phyloP scores from a whole-genome alignment of 768 basidiomycete species.

The Rhodosporidiobolus odoratus region DNA sequence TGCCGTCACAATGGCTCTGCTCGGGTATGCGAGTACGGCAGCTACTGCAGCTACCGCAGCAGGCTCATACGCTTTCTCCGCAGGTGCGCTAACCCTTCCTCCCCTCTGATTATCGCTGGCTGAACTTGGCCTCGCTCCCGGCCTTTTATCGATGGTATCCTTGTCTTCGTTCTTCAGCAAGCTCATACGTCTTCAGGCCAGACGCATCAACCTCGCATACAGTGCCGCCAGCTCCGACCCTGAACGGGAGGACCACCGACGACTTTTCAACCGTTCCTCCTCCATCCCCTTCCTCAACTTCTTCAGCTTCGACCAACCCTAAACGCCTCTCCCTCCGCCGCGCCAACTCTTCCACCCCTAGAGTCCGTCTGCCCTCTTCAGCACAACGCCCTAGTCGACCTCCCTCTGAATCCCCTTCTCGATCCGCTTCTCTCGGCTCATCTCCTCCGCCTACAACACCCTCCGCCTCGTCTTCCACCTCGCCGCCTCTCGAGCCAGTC shows the following conservation, averaged over 20 bases:
- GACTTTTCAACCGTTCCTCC: background rate
- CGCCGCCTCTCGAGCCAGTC: too few relatives aligned
- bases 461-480: background rate
- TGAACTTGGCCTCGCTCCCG: background rate
- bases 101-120: background rate
- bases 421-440: background rate
- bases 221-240: background rate
- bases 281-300: background rate
- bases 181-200: conserved; percentile 10
- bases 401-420: background rate
- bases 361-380: background rate
- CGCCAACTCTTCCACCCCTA: background rate
- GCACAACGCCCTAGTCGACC: background rate
- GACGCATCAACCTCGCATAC: conserved; percentile 5
- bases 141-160: background rate
- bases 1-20: conserved; percentile 12
- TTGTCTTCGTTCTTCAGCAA: background rate
- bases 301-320: background rate
- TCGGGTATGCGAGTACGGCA: conserved; percentile 16
- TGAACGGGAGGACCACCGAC: background rate
- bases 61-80: conserved; percentile 19
- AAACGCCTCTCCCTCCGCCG: conserved; percentile 11
- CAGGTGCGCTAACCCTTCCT: conserved; percentile 13
- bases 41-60: background rate
- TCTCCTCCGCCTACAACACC: background rate